A percentile compares a stretch with the other conserved stretches of the same genome.
These are phyloP conservation scores for Diaporthe batatas DNA, from an alignment of 2,329 filamentous ascomycete species.

Conservation along the genomic window DNA sequence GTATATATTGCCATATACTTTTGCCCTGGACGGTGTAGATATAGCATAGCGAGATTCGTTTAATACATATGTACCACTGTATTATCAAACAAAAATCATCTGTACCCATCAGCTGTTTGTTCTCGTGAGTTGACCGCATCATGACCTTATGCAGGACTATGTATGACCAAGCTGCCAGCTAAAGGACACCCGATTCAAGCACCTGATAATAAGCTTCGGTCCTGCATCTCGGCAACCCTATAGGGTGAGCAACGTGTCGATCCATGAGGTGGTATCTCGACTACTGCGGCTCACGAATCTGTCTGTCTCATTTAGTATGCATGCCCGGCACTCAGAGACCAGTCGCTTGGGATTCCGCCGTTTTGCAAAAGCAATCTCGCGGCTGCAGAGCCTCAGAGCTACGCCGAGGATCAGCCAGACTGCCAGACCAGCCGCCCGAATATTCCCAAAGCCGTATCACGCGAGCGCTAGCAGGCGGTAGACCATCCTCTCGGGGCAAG, in stretches of 20 bases:
- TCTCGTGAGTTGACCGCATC: not conserved
- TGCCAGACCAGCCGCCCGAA: conserved; percentile 14
- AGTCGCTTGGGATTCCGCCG: not conserved
- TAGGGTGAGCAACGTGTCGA: not conserved
- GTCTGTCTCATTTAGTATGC: not conserved
- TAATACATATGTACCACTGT: conserved; percentile 17
- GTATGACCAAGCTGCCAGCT: not conserved
- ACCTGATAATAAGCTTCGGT: conserved; percentile 1
- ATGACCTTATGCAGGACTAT: not conserved
- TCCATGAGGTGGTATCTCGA: not conserved
- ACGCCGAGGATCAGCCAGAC: conserved; percentile 16
- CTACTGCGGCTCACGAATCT: conserved; percentile 24
- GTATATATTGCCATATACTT: conserved; percentile 30
- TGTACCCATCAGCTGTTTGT: not conserved
- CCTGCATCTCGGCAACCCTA: conserved; percentile 3
- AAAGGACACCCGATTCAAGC: not conserved
- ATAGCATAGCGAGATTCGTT: conserved; percentile 30
- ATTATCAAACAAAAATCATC: not conserved
- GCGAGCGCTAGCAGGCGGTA: conserved; percentile 21
- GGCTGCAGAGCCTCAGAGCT: conserved; percentile 18
- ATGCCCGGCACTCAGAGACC: not conserved
- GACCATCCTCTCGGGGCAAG: conserved; percentile 12
- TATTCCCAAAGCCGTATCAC: conserved; percentile 17
- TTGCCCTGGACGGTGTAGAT: conserved; percentile 28
- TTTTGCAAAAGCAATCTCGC: not conserved